These are phyloP conservation scores for Exidia glandulosa DNA, from an alignment of 768 basidiomycete species.

Conservation along the genomic window DNA sequence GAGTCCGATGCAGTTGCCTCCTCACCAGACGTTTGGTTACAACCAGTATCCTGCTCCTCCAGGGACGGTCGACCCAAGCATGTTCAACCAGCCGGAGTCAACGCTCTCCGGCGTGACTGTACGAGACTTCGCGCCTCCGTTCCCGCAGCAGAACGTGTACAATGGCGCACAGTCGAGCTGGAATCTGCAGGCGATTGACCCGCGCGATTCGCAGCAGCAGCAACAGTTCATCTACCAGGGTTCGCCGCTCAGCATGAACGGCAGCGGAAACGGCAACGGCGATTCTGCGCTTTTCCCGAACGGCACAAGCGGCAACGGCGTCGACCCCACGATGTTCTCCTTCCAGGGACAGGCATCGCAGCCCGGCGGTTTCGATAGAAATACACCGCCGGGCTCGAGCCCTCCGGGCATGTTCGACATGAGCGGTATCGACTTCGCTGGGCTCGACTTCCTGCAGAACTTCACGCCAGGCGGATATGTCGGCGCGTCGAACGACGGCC, in stretches of 20 bases:
- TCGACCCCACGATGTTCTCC: not conserved
- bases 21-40: not conserved
- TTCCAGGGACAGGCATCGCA: not conserved
- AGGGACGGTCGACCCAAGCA: not conserved
- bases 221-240: not conserved
- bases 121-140: not conserved
- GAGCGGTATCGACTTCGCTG: slow-evolving; percentile 37
- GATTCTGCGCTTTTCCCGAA: not conserved
- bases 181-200: not conserved
- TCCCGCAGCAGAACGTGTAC: not conserved
- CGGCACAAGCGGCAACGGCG: too few species aligned
- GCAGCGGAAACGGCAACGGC: not conserved
- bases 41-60: not conserved
- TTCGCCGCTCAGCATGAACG: not conserved
- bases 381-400: not conserved
- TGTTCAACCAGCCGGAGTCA: not conserved
- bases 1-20: not conserved
- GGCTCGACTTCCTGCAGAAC: slow-evolving; percentile 75
- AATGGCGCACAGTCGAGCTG: not conserved
- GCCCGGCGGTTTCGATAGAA: not conserved
- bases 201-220: not conserved
- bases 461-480: slow-evolving; percentile 40
- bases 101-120: not conserved
- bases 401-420: not conserved
- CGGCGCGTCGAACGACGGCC: not conserved